These are phyloP conservation scores for Fusarium zealandicum DNA, from an alignment of 2,329 filamentous ascomycete genomes.

Conservation along the genomic window DNA sequence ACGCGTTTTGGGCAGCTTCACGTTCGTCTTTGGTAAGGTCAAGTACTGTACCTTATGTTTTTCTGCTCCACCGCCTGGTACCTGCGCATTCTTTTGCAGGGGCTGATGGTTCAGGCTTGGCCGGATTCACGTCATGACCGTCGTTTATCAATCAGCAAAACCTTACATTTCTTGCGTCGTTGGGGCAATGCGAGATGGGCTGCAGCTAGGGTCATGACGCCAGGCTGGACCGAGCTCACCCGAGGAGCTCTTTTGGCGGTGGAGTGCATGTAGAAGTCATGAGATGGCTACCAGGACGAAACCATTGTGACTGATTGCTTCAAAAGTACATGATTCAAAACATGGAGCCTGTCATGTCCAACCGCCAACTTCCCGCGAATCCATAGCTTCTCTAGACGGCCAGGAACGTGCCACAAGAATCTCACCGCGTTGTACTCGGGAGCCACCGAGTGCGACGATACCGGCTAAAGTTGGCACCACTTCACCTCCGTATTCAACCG, in stretches of 20 bases:
- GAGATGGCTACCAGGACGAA: conserved; percentile 16
- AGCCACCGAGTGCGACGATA: conserved; percentile 20
- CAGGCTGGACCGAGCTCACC: conserved; percentile 16
- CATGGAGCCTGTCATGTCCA: background rate
- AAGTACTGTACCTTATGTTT: background rate
- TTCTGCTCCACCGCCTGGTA: conserved; percentile 17
- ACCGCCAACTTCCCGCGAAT: conserved; percentile 8
- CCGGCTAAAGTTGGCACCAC: conserved; percentile 4
- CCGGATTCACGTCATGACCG: conserved; percentile 31
- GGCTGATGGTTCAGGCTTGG: conserved; percentile 38
- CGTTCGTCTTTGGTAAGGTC: conserved; percentile 30
- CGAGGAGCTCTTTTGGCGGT: conserved; percentile 14
- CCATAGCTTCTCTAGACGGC: background rate
- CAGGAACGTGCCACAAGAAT: conserved; percentile 17
- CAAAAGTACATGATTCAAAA: background rate
- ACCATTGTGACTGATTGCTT: conserved; percentile 1
- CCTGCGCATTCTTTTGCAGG: conserved; percentile 18
- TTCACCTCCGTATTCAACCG: conserved; percentile 1
- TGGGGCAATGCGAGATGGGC: conserved; percentile 33
- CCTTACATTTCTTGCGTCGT: conserved; percentile 32
- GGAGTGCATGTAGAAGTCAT: conserved; percentile 32
- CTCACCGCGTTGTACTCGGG: conserved; percentile 18
- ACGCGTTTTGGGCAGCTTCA: conserved; percentile 34
- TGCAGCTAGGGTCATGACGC: conserved; percentile 25
- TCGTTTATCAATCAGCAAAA: conserved; percentile 47